These are phyloP conservation scores for Lentinula novae-zelandiae DNA, from an alignment of 1,284 basidiomycete genomes.

Conservation along the genomic window DNA sequence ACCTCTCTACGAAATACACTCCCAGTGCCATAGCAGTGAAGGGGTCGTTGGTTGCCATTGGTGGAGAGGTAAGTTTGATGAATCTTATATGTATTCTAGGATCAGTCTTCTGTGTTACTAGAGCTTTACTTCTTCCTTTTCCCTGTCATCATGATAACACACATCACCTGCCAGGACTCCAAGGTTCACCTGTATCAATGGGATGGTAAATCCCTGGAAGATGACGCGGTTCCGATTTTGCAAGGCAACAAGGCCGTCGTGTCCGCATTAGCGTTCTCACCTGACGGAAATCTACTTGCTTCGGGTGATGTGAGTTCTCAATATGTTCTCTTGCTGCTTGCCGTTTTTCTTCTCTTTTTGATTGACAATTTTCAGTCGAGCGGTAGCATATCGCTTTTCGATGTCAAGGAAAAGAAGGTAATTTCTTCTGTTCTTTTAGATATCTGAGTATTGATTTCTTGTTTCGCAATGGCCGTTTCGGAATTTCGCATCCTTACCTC, in stretches of 20 bases:
- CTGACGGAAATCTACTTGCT: slow-evolving; percentile 73
- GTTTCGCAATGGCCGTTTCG: neutral
- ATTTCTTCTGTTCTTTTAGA: neutral
- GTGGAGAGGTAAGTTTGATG: slow-evolving; percentile 57
- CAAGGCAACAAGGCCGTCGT: slow-evolving; percentile 73
- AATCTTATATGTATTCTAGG: too few species aligned
- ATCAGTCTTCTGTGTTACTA: neutral
- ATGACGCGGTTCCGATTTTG: slow-evolving; percentile 43
- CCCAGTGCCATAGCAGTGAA: slow-evolving; percentile 57
- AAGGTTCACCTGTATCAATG: slow-evolving; percentile 74
- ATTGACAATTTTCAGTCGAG: slow-evolving; percentile 46
- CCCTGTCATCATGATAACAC: neutral
- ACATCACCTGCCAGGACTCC: slow-evolving; percentile 46
- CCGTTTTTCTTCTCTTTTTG: neutral
- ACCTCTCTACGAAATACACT: slow-evolving; percentile 48
- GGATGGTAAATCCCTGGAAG: slow-evolving; percentile 59
- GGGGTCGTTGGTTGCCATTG: slow-evolving; percentile 62
- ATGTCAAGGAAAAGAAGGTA: slow-evolving; percentile 65
- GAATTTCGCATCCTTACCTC: neutral
- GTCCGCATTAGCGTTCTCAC: slow-evolving; percentile 79
- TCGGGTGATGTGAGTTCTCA: slow-evolving; percentile 68
- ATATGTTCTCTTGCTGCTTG: slow-evolving; percentile 1
- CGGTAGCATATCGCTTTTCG: slow-evolving; percentile 80
- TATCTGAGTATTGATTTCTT: neutral
- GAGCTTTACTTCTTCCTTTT: neutral